These are phyloP conservation scores for Phytopythium ostracodes DNA, from an alignment of 352 stramenopile species.

Conservation along the genomic window DNA sequence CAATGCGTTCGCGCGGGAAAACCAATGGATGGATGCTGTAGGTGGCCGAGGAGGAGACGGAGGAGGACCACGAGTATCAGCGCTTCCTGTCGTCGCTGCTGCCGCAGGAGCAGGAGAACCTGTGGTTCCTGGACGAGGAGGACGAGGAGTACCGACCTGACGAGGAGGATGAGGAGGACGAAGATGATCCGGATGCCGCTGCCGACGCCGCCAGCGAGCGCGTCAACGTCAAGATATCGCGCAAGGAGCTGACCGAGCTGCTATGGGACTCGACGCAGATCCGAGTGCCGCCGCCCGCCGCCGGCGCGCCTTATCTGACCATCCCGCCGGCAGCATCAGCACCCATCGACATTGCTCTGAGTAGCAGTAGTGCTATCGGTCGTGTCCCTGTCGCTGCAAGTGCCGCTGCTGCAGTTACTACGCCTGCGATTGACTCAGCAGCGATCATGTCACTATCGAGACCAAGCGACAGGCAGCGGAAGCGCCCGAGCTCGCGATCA, in stretches of 20 bases:
- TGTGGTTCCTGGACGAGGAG: constrained; percentile 84
- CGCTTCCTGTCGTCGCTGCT: constrained; percentile 77
- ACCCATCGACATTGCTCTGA: constrained; percentile 5
- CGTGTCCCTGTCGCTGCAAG: neutral
- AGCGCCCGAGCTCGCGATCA: neutral
- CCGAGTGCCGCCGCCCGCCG: constrained; percentile 30
- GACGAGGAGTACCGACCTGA: constrained; percentile 78
- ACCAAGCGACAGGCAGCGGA: neutral
- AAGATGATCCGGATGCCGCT: constrained; percentile 41
- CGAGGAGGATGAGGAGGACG: constrained; percentile 69
- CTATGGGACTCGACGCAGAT: constrained; percentile 78
- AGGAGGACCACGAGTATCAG: constrained; percentile 73
- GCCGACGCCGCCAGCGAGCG: constrained; percentile 16
- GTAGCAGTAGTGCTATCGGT: neutral
- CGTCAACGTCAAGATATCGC: constrained; percentile 53
- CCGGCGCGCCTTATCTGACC: constrained; percentile 1
- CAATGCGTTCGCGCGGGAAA: neutral
- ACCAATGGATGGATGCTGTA: constrained; percentile 3
- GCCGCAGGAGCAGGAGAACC: constrained; percentile 61
- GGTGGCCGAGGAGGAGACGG: constrained; percentile 21
- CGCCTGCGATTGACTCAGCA: neutral
- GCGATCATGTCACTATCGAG: neutral
- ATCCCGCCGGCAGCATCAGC: constrained; percentile 2
- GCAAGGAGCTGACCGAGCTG: constrained; percentile 77
- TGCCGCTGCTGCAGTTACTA: neutral